Percentiles rank a stretch among this genome's conserved stretches.
Conservation (phyloP, 306 rosid genomes). For the Erythrophleum fordii region DNA sequence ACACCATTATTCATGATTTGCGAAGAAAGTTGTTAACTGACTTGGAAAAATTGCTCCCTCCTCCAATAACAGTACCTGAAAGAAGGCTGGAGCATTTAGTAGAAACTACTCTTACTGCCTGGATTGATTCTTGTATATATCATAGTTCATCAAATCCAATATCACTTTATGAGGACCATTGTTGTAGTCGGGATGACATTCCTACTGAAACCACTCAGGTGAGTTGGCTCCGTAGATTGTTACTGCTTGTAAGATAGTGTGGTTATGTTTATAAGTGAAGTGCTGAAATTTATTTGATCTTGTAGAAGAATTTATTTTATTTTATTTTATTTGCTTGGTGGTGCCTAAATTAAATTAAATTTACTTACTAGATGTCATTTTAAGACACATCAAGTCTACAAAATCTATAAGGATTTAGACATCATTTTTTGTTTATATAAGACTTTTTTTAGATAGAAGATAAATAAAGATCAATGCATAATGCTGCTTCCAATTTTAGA, state of each 20-base stretch:
- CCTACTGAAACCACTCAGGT: constrained; percentile 88
- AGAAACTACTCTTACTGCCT: constrained; percentile 64
- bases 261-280: neutral
- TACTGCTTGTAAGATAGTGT: constrained; percentile 2
- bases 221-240: constrained; percentile 35
- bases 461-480: neutral
- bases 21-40: constrained; percentile 55
- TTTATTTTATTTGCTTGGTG: constrained; percentile 13
- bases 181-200: constrained; percentile 70
- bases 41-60: constrained; percentile 77
- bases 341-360: neutral
- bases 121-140: constrained; percentile 76
- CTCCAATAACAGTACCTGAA: constrained; percentile 57
- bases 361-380: neutral
- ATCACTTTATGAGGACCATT: constrained; percentile 79
- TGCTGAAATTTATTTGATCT: neutral
- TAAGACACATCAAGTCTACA: neutral
- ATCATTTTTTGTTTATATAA: neutral
- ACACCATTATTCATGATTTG: constrained; percentile 46
- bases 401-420: neutral
- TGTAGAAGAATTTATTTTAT: neutral
- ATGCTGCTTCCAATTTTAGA: neutral
- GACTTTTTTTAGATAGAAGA: neutral
- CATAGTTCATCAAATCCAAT: constrained; percentile 57
- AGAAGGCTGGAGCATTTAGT: constrained; percentile 83